Base-by-base conservation (phyloP, 441 rosid genomes). In the Populus hybrid region DNA sequence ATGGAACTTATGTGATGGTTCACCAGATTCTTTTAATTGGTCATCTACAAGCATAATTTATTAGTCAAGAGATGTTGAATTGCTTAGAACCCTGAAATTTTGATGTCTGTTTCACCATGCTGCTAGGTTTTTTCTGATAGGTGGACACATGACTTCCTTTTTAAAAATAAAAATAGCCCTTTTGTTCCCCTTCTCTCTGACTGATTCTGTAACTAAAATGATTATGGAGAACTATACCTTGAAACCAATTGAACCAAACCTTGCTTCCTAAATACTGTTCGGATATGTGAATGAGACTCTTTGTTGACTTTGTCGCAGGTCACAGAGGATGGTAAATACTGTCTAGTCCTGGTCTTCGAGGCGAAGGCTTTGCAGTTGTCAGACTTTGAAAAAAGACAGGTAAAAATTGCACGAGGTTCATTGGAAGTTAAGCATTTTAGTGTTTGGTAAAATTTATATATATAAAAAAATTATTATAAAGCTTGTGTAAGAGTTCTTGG, bases 361-460 rank as follows among this genome's bases (percentile, higher is more conserved):
- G 97, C 99, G 71, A 92, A 92, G 84, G 87, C 88, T 71, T 84
- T 95, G 76, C 70, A 86, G 82, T 82, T 95, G 79, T 85, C 94
- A 57, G 99, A 95, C 76, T 95, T 94, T 59, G 98, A 94, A 36
- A 16, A 83, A 85, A 89, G 97, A 90, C 97, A 89, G 94, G 98
- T 94, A 83, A 69, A 76, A 7, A 21, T 53, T 67, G 9, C 30
- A 7, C n/a, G 70, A 70, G 34, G 26, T 73, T 80, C 30, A 5
- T 23, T 21, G 19, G 5, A 42, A 30, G 34, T 23, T 2, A 21
- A 34, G 28, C 67, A 46, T 68, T 75, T 26, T 24, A n/a, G 40
- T 7, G 9, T 7, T 28, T 2, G 1, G 2, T 24, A 24, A 40
- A 7, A 24, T 26, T 74, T 42, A 7, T 63, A n/a, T 6, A 34